Conservation (phyloP, 2,329 filamentous ascomycete genomes). For the Pseudogymnoascus verrucosus region DNA sequence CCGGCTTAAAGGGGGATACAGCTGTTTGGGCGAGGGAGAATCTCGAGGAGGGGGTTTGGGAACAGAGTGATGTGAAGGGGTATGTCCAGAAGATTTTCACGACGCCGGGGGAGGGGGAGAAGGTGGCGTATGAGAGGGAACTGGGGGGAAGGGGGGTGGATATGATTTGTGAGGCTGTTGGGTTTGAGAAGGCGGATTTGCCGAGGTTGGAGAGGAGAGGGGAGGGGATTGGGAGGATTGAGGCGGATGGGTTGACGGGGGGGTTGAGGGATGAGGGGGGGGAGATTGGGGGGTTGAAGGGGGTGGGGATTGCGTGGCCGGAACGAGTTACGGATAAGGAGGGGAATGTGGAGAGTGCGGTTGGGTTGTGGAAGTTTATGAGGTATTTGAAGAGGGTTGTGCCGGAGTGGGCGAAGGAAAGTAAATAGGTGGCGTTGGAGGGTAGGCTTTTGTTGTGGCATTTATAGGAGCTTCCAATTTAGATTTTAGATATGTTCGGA, state of each 20-base stretch:
- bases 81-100: constrained; percentile 24
- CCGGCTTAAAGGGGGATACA: constrained; percentile 54
- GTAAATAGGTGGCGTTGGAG: constrained; percentile 35
- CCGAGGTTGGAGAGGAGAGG: constrained; percentile 34
- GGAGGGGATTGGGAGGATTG: constrained; percentile 16
- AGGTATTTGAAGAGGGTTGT: constrained; percentile 48
- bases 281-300: constrained; percentile 40
- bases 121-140: constrained; percentile 36
- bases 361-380: constrained; percentile 61
- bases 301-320: constrained; percentile 56
- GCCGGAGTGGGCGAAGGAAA: constrained; percentile 37
- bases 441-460: constrained; percentile 39
- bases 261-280: constrained; percentile 34
- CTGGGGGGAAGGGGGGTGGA: constrained; percentile 43
- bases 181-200: constrained; percentile 43
- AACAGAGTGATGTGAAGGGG: constrained; percentile 22
- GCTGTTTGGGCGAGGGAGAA: constrained; percentile 51
- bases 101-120: constrained; percentile 29
- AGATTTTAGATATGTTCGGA: neutral
- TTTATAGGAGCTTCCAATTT: neutral
- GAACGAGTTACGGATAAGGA: constrained; percentile 52
- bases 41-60: constrained; percentile 44
- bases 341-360: constrained; percentile 53
- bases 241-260: constrained; percentile 30
- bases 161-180: constrained; percentile 42